Evolutionary conservation across 2,329 filamentous ascomycete genomes (phyloP).

Genomic region (Ciborinia camelliae): DNA sequence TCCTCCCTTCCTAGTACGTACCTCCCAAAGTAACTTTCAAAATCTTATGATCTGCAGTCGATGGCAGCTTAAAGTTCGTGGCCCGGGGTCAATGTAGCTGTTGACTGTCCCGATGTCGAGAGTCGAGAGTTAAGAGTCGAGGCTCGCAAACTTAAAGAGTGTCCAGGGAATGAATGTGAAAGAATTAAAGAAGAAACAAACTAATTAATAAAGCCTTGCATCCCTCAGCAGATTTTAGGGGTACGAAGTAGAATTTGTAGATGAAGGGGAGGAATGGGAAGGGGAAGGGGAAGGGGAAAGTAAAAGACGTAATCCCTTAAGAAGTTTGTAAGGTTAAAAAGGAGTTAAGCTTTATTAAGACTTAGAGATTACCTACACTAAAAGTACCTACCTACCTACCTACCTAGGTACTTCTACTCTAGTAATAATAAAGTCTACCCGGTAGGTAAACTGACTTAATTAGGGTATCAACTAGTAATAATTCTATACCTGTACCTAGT

Average conservation of each 20-base stretch:
- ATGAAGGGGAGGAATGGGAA: slow-evolving; percentile 4
- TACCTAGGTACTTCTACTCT: no score
- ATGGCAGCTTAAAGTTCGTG: slow-evolving; percentile 14
- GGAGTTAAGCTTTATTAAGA: slow-evolving; percentile 14
- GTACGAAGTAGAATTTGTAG: slow-evolving; percentile 1
- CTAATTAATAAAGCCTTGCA: slow-evolving; percentile 33
- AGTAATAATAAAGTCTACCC: no score
- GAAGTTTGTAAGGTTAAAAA: slow-evolving; percentile 17
- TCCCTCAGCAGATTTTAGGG: slow-evolving; percentile 29
- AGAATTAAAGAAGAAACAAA: slow-evolving; percentile 6
- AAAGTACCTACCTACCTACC: no score
- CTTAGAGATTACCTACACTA: no score
- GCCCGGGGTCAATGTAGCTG: slow-evolving; percentile 7
- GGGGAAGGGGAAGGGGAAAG: slow-evolving; percentile 1
- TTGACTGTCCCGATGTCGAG: slow-evolving; percentile 3
- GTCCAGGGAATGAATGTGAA: slow-evolving; percentile 11
- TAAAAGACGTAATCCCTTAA: slow-evolving; percentile 18
- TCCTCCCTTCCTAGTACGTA: neutral
- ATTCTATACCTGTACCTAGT: no score
- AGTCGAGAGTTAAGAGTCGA: neutral
- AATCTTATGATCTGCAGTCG: slow-evolving; percentile 1
- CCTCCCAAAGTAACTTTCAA: neutral
- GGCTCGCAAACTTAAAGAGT: slow-evolving; percentile 14
- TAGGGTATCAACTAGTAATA: no score
- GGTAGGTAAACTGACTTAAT: no score